Evolutionary conservation across 768 basidiomycete species (phyloP), one percentile per base, ranked within the genome.

Genomic region (Leccinum longicurvipes): DNA sequence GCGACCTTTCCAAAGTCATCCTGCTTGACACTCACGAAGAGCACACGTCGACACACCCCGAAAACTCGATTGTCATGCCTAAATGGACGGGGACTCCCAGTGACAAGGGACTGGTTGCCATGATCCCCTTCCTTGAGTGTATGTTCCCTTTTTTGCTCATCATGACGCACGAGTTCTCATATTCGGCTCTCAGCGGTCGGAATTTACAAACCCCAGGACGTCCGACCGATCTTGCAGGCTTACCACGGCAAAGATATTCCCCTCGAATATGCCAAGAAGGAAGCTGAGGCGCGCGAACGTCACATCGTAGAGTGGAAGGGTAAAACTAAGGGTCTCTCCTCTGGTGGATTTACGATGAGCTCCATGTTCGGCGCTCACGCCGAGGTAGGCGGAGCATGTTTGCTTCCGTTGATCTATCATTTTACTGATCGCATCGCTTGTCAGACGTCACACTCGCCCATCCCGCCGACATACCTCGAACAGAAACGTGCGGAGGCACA

Each of bases 71-170:
- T 54, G 74, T 92, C 47, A 64, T 98, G 32, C 84, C 87, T 17
- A 85, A 86, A 61, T 99, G 97, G 97, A 82, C 83, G 1, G 96
- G 95, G 3, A 82, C 87, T 51, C 75, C 84, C 0, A 73, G 87
- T 71, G 85, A 86, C 69, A 82, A 77, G 60, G 92, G 90, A 0
- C 82, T 98, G 39, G 71, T 98, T 19, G 87, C 86, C n/a, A 81
- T 98, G 79, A 94, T 99, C 61, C 96, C 96, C 1, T 98, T 98
- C 85, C 80, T 99, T 4, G 97, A 98, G 77, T 93, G 93, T 79
- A 64, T 52, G 79, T 74, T 9, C n/a, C 6, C 27, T 21, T 48
- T 17, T 15, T 7, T 23, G 49, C 2, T 15, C 25, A 5, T 39
- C 2, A 23, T 15, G 2, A 17, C n/a, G 28, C 47, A 12, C 19